Evolutionary conservation across 2,329 filamentous ascomycete species (phyloP).

Genomic region (Fusarium euwallaceae): DNA sequence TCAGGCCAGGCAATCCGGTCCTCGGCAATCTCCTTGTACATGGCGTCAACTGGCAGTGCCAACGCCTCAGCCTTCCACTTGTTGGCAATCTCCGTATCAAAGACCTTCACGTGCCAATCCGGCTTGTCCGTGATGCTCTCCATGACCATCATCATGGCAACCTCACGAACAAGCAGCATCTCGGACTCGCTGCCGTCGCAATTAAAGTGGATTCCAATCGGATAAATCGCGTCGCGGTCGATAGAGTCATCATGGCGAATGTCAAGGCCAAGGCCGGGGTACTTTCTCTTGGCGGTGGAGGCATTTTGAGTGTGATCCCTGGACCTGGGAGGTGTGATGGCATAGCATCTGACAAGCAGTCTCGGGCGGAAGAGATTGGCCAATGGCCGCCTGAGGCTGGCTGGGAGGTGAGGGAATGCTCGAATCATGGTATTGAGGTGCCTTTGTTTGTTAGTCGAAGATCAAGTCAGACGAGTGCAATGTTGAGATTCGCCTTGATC

Average conservation of each 20-base stretch:
- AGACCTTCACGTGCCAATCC: slow-evolving; percentile 51
- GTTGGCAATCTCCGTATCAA: slow-evolving; percentile 21
- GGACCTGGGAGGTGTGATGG: neutral
- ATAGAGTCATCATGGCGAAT: neutral
- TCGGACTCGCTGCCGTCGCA: neutral
- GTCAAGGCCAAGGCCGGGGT: neutral
- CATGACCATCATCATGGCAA: slow-evolving; percentile 53
- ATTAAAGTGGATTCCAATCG: neutral
- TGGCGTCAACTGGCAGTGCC: neutral
- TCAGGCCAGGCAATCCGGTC: neutral
- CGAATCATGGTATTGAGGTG: neutral
- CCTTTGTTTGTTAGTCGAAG: neutral
- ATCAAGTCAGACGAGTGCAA: neutral
- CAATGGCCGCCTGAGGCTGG: neutral
- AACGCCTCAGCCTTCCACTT: neutral
- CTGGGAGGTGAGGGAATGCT: neutral
- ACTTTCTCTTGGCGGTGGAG: neutral
- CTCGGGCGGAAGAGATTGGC: neutral
- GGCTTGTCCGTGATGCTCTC: slow-evolving; percentile 54
- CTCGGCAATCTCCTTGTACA: neutral
- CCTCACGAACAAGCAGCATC: slow-evolving; percentile 46
- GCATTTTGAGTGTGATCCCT: neutral
- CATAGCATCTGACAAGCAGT: neutral
- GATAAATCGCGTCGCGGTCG: neutral
- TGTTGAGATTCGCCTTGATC: neutral